Evolutionary conservation across 2,329 filamentous ascomycete species (phyloP), one percentile per base, ranked within the genome.

Genomic region (Harringtonia aguacate): DNA sequence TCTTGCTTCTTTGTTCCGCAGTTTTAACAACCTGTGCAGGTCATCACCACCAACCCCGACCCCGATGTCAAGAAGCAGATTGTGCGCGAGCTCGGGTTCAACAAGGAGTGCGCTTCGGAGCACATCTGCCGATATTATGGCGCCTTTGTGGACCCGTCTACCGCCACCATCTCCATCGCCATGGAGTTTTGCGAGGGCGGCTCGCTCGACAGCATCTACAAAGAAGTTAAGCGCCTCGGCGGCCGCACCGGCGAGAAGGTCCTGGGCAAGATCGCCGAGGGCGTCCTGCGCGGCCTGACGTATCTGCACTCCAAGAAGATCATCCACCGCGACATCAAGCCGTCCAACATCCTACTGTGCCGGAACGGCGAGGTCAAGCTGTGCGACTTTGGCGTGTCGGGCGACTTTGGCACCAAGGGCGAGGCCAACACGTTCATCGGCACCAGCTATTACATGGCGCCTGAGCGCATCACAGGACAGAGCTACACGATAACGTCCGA

Each of bases 161-260:
- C 87, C 10, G 87, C 89, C 41, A 97, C 90, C 39, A 97, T 98
- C 53, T 95, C 87, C 39, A 98, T 98, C 58, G 89, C 88, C 46
- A 98, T 98, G 92, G 92, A 98, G 61, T 97, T 94, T 57, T 98
- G 92, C 60, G 92, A 97, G 64, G 92, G 92, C 46, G 92, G 92
- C 43, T 95, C 87, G 38, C 75, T 98, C 18, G 89, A 98, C 67
- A 92, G 86, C 59, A 92, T 98, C 52, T 98, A 98, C 69, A 86
- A 86, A 53, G 92, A 98, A 65, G 89, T 98, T 30, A 95, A 95
- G 69, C 87, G 92, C 54, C 77, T 97, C 2, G 90, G 90, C 35
- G 92, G 92, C 12, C 79, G 92, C 40, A 97, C 90, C 0, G 92
- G 92, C 52, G 92, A 98, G 61, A 98, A 97, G 60, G 92, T 98